phyloP scores from a whole-genome alignment of 208 protist species.

The Sergeia podlipaevii region DNA sequence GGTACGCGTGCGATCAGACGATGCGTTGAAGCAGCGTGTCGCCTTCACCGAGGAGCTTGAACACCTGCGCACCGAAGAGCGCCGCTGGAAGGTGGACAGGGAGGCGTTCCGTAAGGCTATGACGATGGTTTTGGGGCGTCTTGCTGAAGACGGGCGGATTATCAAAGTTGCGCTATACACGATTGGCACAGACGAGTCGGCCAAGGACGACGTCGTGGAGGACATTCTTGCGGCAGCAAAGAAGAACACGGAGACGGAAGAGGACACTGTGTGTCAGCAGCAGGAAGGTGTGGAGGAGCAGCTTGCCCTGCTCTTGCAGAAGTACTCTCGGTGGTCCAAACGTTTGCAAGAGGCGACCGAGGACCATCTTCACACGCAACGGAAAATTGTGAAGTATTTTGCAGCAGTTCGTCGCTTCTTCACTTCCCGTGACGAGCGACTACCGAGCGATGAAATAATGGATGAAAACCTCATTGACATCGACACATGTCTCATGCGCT shows the following conservation, averaged over 20 bases:
- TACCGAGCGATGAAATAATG: constrained; percentile 6
- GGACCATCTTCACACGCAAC: constrained; percentile 80
- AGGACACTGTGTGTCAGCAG: neutral
- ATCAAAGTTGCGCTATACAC: constrained; percentile 69
- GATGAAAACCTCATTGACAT: constrained; percentile 82
- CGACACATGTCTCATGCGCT: constrained; percentile 65
- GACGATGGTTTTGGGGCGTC: constrained; percentile 40
- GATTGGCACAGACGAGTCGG: constrained; percentile 68
- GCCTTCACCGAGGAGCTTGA: constrained; percentile 24
- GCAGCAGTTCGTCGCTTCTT: constrained; percentile 71
- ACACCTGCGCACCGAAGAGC: constrained; percentile 24
- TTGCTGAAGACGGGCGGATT: constrained; percentile 51
- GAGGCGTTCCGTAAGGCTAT: constrained; percentile 57
- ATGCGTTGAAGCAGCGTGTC: constrained; percentile 20
- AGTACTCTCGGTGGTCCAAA: constrained; percentile 75
- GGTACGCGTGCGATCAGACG: constrained; percentile 25
- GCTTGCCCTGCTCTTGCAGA: constrained; percentile 73
- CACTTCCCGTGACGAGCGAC: constrained; percentile 7
- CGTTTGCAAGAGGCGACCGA: constrained; percentile 71
- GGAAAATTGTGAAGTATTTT: constrained; percentile 83
- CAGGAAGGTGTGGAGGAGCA: constrained; percentile 32
- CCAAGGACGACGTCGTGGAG: constrained; percentile 67
- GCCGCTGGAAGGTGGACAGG: constrained; percentile 39
- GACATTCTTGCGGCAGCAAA: constrained; percentile 26
- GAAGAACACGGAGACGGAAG: neutral